Base-by-base conservation (phyloP, 805 yeast genomes). In the Cyberlindnera petersonii region DNA sequence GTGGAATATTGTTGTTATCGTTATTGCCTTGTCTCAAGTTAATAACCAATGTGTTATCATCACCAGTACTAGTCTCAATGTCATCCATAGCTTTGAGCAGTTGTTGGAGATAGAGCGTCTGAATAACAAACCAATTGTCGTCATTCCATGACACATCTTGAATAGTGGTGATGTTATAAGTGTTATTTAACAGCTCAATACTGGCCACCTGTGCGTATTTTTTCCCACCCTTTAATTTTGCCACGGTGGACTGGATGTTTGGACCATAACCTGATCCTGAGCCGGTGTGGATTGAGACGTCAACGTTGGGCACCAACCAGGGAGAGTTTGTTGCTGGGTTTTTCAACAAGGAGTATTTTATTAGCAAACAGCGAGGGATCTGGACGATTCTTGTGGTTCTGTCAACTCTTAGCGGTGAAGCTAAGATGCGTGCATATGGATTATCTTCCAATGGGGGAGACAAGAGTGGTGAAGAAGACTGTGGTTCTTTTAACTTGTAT, bases 381-480 rank as follows among this genome's bases (percentile, higher is more conserved):
- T 42, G 23, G 40, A 54, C 10, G 52, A 28, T 24, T 63, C 69
- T 55, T 0, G 70, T 52, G 0, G 55, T 27, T 10, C 61, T 49
- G 13, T 72, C 74, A 48, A 58, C 56, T 43, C 80, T 58, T 13
- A 66, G 55, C 2, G 76, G 74, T 0, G 77, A 63, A 0, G 68
- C 55, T 8, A 76, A 47, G n/a, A 36, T 17, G 1, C 44, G 33
- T 3, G 44, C 44, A 18, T 28, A 29, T 2, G 29, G 16, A 27
- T 40, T 32, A n/a, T 35, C 23, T 17, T n/a, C 10, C n/a, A n/a
- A n/a, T n/a, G n/a, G n/a, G n/a, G n/a, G n/a, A n/a, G n/a, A n/a
- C n/a, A n/a, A n/a, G n/a, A n/a, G n/a, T n/a, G n/a, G n/a, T n/a
- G n/a, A n/a, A n/a, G n/a, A n/a, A n/a, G n/a, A n/a, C n/a, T n/a